A percentile compares a stretch with the other conserved stretches of the same genome.
These are phyloP conservation scores for Wallacemonas sp. DNA, from an alignment of 208 protist genomes.

Conservation along the genomic window DNA sequence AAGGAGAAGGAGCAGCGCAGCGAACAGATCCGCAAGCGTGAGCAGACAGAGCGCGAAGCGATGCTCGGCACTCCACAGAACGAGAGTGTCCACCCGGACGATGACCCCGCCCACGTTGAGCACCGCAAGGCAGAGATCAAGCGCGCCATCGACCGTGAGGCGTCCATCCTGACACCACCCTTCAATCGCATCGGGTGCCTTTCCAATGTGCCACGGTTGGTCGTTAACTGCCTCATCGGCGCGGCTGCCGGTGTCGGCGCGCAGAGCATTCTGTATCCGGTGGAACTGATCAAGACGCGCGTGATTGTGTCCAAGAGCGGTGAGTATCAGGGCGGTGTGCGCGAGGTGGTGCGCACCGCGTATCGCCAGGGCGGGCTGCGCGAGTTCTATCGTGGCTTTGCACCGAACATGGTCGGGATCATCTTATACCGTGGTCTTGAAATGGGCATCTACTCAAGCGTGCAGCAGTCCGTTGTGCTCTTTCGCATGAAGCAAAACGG, in stretches of 20 bases:
- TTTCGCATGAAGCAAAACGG: constrained; percentile 71
- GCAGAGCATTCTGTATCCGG: constrained; percentile 85
- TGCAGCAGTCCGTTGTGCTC: constrained; percentile 86
- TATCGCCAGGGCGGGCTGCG: constrained; percentile 71
- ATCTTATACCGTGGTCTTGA: constrained; percentile 87
- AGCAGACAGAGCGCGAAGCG: constrained; percentile 34
- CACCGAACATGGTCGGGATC: constrained; percentile 88
- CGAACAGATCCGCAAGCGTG: constrained; percentile 27
- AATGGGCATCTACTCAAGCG: constrained; percentile 87
- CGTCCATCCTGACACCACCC: constrained; percentile 60
- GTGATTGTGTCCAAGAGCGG: constrained; percentile 69
- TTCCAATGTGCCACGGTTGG: constrained; percentile 57
- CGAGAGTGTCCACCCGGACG: constrained; percentile 8
- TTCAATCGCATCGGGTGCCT: constrained; percentile 51
- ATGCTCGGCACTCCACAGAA: constrained; percentile 32
- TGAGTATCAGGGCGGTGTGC: constrained; percentile 74
- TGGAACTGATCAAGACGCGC: constrained; percentile 93
- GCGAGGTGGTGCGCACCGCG: constrained; percentile 49
- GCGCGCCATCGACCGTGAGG: constrained; percentile 35
- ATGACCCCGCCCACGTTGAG: neutral
- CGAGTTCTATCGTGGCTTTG: constrained; percentile 85
- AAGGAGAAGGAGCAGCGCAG: constrained; percentile 29
- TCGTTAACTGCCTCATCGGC: constrained; percentile 85
- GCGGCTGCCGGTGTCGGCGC: constrained; percentile 81
- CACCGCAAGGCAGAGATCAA: constrained; percentile 16